Conservation (phyloP, 2,329 filamentous ascomycete genomes). For the Fusarium sp. region DNA sequence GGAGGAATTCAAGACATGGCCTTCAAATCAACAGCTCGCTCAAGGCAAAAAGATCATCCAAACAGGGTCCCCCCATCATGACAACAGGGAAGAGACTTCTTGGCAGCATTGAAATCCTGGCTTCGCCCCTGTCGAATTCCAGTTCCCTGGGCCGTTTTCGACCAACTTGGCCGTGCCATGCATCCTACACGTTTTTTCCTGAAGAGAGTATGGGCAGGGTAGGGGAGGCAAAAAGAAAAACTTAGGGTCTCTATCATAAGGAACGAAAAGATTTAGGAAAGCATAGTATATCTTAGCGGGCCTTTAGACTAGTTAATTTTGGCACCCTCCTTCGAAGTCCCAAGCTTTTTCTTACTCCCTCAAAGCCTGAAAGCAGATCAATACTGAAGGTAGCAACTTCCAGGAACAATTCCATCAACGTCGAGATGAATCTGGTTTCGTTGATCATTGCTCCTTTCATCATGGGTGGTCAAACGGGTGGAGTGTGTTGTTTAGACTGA, state of each 20-base stretch:
- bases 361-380: not conserved
- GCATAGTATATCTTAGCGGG: not conserved
- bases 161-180: not conserved
- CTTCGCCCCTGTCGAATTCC: not conserved
- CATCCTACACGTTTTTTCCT: not conserved
- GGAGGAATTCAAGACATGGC: not conserved
- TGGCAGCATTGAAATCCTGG: not conserved
- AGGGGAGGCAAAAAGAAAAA: not conserved
- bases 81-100: not conserved
- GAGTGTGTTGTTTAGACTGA: not conserved
- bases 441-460: not conserved
- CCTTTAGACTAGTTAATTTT: not conserved
- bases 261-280: not conserved
- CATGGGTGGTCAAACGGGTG: not conserved
- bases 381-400: not conserved
- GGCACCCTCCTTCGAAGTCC: not conserved
- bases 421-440: not conserved
- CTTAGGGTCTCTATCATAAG: not conserved
- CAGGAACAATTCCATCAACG: conserved; percentile 6
- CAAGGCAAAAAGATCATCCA: not conserved
- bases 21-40: not conserved
- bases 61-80: not conserved
- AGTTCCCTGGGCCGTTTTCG: not conserved
- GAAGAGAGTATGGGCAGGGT: fast-evolving
- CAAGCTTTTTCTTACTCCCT: not conserved